Percentiles rank a stretch among this genome's conserved stretches.
These are phyloP conservation scores for Phytopythium sindhum DNA, from an alignment of 352 stramenopile species.

Conservation along the genomic window DNA sequence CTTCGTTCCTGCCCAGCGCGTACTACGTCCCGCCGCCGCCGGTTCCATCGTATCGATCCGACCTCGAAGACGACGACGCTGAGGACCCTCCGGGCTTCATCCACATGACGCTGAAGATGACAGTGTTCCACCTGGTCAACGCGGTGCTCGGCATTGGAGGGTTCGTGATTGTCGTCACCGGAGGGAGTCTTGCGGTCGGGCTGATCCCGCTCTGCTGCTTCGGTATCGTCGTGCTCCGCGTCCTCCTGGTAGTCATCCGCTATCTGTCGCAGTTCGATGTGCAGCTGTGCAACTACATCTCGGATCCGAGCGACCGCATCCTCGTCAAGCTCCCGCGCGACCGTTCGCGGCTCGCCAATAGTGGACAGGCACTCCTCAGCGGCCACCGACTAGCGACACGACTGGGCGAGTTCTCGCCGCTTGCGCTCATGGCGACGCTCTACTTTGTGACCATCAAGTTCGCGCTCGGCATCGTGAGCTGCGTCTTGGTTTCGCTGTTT, in stretches of 20 bases:
- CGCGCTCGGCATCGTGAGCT: slow-evolving; percentile 41
- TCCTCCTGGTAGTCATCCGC: slow-evolving; percentile 39
- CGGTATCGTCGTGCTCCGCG: slow-evolving; percentile 55
- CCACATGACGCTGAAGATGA: slow-evolving; percentile 42
- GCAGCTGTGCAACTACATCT: slow-evolving; percentile 63
- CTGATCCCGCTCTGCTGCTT: slow-evolving; percentile 64
- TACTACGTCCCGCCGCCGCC: slow-evolving; percentile 32
- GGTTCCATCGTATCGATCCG: slow-evolving; percentile 17
- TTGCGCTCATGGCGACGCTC: slow-evolving; percentile 50
- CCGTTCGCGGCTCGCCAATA: not conserved
- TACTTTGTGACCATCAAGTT: slow-evolving; percentile 75
- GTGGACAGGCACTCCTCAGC: slow-evolving; percentile 27
- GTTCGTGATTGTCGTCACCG: slow-evolving; percentile 45
- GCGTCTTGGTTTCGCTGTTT: slow-evolving; percentile 28
- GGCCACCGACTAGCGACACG: slow-evolving; percentile 44
- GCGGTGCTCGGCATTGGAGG: slow-evolving; percentile 43
- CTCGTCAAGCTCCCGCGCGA: slow-evolving; percentile 27
- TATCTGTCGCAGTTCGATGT: slow-evolving; percentile 54
- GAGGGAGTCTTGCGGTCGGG: slow-evolving; percentile 29
- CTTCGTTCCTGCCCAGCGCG: slow-evolving; percentile 8
- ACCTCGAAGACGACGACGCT: slow-evolving; percentile 18
- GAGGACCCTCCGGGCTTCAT: slow-evolving; percentile 23
- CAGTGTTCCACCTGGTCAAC: slow-evolving; percentile 61
- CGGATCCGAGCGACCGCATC: slow-evolving; percentile 38
- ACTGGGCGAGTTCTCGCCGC: slow-evolving; percentile 49